phyloP scores from a whole-genome alignment of 306 rosid genomes.

The Vachellia pachyceras region DNA sequence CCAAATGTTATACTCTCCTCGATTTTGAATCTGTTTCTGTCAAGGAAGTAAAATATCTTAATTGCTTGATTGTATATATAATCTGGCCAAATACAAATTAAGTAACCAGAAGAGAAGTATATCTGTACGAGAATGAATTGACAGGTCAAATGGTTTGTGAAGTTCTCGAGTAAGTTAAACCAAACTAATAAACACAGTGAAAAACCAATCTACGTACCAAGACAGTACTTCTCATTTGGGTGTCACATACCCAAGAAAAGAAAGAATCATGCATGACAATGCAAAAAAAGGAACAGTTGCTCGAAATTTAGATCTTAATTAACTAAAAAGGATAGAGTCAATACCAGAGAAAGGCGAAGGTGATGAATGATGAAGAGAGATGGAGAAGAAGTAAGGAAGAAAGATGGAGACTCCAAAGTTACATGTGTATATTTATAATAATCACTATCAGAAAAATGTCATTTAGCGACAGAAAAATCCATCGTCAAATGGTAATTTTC shows the following conservation, averaged over 20 bases:
- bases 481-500: no score
- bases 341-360: neutral
- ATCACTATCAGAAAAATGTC: no score
- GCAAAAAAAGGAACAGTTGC: neutral
- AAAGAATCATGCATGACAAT: neutral
- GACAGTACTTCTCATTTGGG: neutral
- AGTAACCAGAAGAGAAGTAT: neutral
- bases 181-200: neutral
- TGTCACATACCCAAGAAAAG: neutral
- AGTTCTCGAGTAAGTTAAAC: neutral
- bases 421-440: conserved; percentile 1
- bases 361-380: conserved; percentile 20
- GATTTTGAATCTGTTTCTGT: neutral
- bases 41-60: neutral
- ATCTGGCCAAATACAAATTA: neutral
- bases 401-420: neutral
- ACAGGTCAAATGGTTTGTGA: neutral
- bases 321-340: neutral
- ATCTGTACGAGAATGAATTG: neutral
- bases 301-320: neutral
- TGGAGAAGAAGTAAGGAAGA: neutral
- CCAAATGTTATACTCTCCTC: conserved; percentile 1
- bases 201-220: no score
- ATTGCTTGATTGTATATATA: neutral
- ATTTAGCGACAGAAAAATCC: no score